Base-by-base conservation (phyloP, 352 stramenopile species). In the Phytophthora kernoviae region DNA sequence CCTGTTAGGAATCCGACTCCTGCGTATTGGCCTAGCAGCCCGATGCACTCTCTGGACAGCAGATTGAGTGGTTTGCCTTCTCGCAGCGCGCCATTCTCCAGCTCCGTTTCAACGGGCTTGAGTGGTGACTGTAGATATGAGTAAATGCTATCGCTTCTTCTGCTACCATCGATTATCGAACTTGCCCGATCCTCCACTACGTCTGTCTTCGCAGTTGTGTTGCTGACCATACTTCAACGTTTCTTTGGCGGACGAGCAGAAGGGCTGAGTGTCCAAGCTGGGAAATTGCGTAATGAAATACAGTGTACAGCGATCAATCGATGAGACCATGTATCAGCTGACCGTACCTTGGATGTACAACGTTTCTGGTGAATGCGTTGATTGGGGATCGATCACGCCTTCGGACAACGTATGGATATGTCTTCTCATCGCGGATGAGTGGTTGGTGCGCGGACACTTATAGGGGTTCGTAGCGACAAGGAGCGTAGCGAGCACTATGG, bases 21-120 rank as follows among this genome's bases (percentile, higher is more conserved):
- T 1, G 72, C 70, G 42, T 84, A 87, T 24, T 87, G 75, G 11
- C 62, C 55, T 5, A 87, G 34, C 11, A 87, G 41, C 2, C 71
- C 74, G 12, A 84, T 73, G 36, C 65, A 75, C 27, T 77, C 64
- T 14, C 45, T 63, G 32, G 70, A 75, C 44, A 81, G 33, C 3
- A 86, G 32, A 4, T 45, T 36, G 2, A 71, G 62, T 2, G 64
- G 54, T 17, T 66, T 65, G 26, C 77, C 77, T 15, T 67, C 48
- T 6, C 72, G 61, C 18, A 86, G 50, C 1, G 72, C 75, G 15
- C 60, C 62, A 46, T 68, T 71, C 30, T 68, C 56, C 18, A 72
- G 45, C 14, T 70, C 54, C n/a, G 39, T 39, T 7, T 63, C 52
- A 17, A 55, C 36, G 14, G 18, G 18, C 20, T 71, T 71, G 4